Evolutionary conservation across 805 yeast species (phyloP).

Genomic region (Saccharomycopsis sp.): DNA sequence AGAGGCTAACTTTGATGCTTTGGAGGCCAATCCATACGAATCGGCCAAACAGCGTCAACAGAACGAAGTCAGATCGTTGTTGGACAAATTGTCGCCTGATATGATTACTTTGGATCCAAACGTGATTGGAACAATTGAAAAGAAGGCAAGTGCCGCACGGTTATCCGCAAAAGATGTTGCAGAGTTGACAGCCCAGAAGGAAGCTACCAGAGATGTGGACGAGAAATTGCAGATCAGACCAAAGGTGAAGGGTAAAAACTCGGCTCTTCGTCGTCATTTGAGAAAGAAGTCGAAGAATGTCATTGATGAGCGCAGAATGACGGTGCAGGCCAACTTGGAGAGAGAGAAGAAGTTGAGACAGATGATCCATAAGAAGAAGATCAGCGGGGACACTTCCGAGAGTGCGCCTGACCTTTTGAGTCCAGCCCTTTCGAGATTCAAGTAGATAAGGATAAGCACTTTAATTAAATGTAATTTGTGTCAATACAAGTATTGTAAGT

Average conservation of each 20-base stretch:
- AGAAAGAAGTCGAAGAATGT: conserved; percentile 28
- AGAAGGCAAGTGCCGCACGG: conserved; percentile 56
- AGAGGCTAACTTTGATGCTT: conserved; percentile 94
- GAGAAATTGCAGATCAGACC: conserved; percentile 56
- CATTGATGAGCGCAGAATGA: conserved; percentile 28
- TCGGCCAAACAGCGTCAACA: conserved; percentile 90
- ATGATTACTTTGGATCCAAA: conserved; percentile 88
- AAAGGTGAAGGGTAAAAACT: conserved; percentile 70
- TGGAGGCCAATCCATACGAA: conserved; percentile 90
- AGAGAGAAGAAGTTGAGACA: conserved; percentile 67
- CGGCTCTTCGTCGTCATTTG: conserved; percentile 66
- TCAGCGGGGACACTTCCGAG: conserved; percentile 19
- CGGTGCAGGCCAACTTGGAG: conserved; percentile 40
- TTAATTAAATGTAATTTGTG: too few species aligned
- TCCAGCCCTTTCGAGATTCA: conserved; percentile 45
- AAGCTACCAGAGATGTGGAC: conserved; percentile 34
- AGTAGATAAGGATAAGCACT: conserved; percentile 24
- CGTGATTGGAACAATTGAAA: conserved; percentile 77
- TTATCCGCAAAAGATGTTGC: conserved; percentile 53
- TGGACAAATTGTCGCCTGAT: conserved; percentile 88
- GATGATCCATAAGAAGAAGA: conserved; percentile 36
- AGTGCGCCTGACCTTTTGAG: conserved; percentile 46
- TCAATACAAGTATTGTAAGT: too few species aligned
- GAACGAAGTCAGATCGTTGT: conserved; percentile 74
- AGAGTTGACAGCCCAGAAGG: conserved; percentile 33